These are phyloP conservation scores for Pulveroboletus sp. DNA, from an alignment of 768 basidiomycete species.

Conservation along the genomic window DNA sequence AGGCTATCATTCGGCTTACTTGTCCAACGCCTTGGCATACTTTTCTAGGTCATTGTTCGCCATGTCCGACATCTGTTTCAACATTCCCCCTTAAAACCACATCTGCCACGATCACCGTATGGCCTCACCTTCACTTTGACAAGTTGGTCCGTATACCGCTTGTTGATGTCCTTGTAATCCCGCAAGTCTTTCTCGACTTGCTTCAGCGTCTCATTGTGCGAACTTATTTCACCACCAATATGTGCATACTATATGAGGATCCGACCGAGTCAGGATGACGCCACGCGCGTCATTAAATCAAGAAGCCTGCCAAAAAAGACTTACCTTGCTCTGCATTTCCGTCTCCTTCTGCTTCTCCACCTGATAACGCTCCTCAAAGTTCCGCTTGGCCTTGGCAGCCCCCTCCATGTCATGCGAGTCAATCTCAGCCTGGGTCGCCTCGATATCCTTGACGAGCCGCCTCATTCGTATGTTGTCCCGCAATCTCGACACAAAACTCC, in stretches of 20 bases:
- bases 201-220: slow-evolving; percentile 63
- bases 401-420: slow-evolving; percentile 79
- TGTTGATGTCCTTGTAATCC: slow-evolving; percentile 86
- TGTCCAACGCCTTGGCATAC: slow-evolving; percentile 95
- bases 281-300: slow-evolving; percentile 4
- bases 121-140: slow-evolving; percentile 85
- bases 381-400: slow-evolving; percentile 78
- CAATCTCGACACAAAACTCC: slow-evolving; percentile 64
- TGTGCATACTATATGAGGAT: slow-evolving; percentile 60
- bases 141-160: slow-evolving; percentile 85
- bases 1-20: slow-evolving; percentile 47
- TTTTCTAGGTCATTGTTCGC: slow-evolving; percentile 97
- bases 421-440: slow-evolving; percentile 65
- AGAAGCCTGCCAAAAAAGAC: slow-evolving; percentile 9
- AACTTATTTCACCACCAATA: slow-evolving; percentile 79
- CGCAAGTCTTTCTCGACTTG: slow-evolving; percentile 66
- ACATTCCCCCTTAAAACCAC: not conserved
- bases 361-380: slow-evolving; percentile 80
- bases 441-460: slow-evolving; percentile 63
- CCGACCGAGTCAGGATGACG: slow-evolving; percentile 2
- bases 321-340: slow-evolving; percentile 65
- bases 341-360: slow-evolving; percentile 71
- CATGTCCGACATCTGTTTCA: slow-evolving; percentile 87
- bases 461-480: slow-evolving; percentile 84
- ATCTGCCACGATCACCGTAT: not conserved